Base-by-base conservation (phyloP, 129 eudicot genomes). In the Calendula officinalis region DNA sequence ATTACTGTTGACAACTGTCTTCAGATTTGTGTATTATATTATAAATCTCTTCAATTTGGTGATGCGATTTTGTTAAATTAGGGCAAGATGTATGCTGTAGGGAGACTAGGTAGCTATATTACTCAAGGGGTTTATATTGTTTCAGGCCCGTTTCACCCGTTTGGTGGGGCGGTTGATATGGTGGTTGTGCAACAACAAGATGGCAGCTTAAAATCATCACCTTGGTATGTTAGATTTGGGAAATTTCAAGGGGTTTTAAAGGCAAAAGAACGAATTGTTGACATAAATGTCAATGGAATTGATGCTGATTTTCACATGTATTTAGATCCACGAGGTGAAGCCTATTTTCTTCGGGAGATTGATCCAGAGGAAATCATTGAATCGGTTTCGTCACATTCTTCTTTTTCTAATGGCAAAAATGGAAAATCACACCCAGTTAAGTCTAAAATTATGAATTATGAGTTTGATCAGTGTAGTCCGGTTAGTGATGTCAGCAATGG, bases 141-240 rank as follows among this genome's bases (percentile, higher is more conserved):
- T 0, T 83, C 97, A 0, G 89, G 92, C 42, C 87, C 97, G 0
- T 85, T 94, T 60, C 99, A 89, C 67, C 99, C 97, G 8, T 94
- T 86, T 74, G 95, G 97, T 52, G 99, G 99, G 40, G 99, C 97
- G 56, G 99, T 94, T 8, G 99, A 94, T 76, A 86, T 94, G 37
- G 81, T 94, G 33, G 99, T 94, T 41, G 99, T 94, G 27, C 81
- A 83, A 68, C 99, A 94, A 54, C 78, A 76, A 42, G 99, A 88
- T 61, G 95, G 99, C 60, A 88, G 82, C 44, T 86, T 81, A 46
- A 86, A 86, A 65, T 88, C 95, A 4, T 83, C 97, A 3, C 99
- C 99, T 43, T 94, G 99, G 99, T 94, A 94, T 74, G 87, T 94
- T 65, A 75, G 80, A 35, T 94, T 94, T 74, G 99, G 99, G 43